phyloP scores from a whole-genome alignment of 176 grass and related monocot genomes.

The Phragmites australis region DNA sequence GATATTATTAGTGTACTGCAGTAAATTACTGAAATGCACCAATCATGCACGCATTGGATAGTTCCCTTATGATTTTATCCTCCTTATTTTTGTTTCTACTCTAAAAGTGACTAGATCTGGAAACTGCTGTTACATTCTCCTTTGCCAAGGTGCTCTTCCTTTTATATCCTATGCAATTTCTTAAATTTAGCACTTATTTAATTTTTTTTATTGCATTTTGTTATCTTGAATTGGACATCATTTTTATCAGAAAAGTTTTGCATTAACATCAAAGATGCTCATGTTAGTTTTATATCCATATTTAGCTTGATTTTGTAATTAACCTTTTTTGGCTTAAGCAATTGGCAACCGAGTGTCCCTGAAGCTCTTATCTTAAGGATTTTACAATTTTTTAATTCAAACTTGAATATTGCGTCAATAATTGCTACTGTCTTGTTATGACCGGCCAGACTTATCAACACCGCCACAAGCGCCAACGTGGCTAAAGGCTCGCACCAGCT shows the following conservation, averaged over 20 bases:
- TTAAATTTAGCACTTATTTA: background rate
- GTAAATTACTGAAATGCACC: constrained; percentile 17
- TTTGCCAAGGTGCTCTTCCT: constrained; percentile 13
- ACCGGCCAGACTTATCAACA: no score
- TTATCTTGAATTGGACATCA: background rate
- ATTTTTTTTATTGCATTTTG: background rate
- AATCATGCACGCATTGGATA: background rate
- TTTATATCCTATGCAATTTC: constrained; percentile 12
- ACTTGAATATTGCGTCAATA: background rate
- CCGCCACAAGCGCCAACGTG: no score
- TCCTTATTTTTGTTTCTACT: constrained; percentile 5
- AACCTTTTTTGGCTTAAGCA: constrained; percentile 4
- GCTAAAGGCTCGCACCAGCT: no score
- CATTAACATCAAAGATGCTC: background rate
- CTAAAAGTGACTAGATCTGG: background rate
- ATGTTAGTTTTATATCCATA: constrained; percentile 17
- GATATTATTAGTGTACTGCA: constrained; percentile 16
- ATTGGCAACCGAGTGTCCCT: constrained; percentile 1
- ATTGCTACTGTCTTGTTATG: background rate
- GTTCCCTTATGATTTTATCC: constrained; percentile 7
- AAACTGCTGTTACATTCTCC: constrained; percentile 17
- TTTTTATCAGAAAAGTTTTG: constrained; percentile 21
- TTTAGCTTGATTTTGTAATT: constrained; percentile 3
- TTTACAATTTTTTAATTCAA: background rate
- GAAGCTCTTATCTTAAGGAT: background rate